Conservation (phyloP, 2,329 filamentous ascomycete genomes). For the Harringtonia lauricola region DNA sequence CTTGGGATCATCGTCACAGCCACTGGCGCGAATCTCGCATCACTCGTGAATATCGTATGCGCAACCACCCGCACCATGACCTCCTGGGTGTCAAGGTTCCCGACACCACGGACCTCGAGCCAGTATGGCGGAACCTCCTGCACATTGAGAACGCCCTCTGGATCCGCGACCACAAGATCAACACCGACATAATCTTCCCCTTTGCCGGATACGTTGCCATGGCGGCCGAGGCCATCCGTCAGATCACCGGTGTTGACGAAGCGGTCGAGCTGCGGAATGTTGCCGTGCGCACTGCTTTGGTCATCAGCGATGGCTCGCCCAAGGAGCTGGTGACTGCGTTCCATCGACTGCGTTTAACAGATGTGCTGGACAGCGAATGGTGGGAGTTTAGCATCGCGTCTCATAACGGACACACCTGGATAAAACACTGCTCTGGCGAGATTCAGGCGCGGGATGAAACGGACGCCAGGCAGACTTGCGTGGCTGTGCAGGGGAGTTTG, state of each 20-base stretch:
- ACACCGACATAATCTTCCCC: slow-evolving; percentile 14
- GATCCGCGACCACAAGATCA: slow-evolving; percentile 17
- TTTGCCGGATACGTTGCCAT: slow-evolving; percentile 9
- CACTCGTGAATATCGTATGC: not conserved
- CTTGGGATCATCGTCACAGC: slow-evolving; percentile 9
- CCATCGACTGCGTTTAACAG: slow-evolving; percentile 14
- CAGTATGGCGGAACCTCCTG: slow-evolving; percentile 10
- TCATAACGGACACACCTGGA: slow-evolving; percentile 10
- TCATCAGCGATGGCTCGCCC: slow-evolving; percentile 16
- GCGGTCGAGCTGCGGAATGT: slow-evolving; percentile 13
- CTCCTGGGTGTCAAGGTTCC: slow-evolving; percentile 10
- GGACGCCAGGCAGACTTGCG: too few relatives aligned
- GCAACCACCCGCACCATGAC: slow-evolving; percentile 6
- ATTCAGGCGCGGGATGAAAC: too few relatives aligned
- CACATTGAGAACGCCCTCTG: slow-evolving; percentile 7
- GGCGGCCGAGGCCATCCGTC: slow-evolving; percentile 9
- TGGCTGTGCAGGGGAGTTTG: too few relatives aligned
- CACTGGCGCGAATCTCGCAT: slow-evolving; percentile 11
- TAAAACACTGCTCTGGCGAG: too few relatives aligned
- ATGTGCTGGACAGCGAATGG: slow-evolving; percentile 15
- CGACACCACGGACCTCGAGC: slow-evolving; percentile 6
- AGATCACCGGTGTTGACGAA: slow-evolving; percentile 16
- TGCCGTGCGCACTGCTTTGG: slow-evolving; percentile 21
- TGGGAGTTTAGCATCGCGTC: slow-evolving; percentile 22
- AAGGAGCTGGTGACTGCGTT: slow-evolving; percentile 22